Base-by-base conservation (phyloP, 352 stramenopile genomes). In the Phytophthora ohioensis region DNA sequence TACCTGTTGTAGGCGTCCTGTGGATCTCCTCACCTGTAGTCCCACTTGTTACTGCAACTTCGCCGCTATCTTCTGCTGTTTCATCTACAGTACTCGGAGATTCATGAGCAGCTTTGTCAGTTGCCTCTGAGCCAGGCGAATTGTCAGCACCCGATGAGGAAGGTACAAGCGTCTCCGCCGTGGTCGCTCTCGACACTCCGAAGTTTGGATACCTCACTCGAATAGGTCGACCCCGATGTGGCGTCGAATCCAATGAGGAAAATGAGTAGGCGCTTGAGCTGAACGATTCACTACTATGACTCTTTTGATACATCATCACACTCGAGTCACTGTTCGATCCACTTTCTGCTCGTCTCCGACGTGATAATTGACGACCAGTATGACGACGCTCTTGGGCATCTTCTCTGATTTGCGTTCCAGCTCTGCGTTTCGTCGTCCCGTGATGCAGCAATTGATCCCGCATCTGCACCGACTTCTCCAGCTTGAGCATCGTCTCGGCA, bases 401-500 rank as follows among this genome's bases (percentile, higher is more conserved):
- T 11, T 38, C 43, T 56, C 31, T 61, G 36, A 32, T 52, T 41
- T 17, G 38, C 8, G 43, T 53, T 13, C n/a, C 39, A 38, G 27
- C 43, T n/a, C 52, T 64, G 10, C 31, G 48, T 11, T 64, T 70
- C n/a, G 56, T 42, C 7, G 54, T 21, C 21, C 47, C 41, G 45
- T 66, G 62, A 35, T 79, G 64, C 30, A 92, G 69, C 21, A 92
- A 56, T 12, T 85, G 70, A 13, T 92, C 82, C 12, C 84, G 78
- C 11, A 78, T 57, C 53, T 91, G 84, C 17, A 92, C 81, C 0
- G 81, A 90, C 62, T 91, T 83, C 30, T 92, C 84, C 12, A 92
- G 67, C 53, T 87, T 85, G 0, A 82, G 69, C 82, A 92, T 91
- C 43, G 82, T 92, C 74, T 92, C 84, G 0, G 84, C 84, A 32